Base-by-base conservation (phyloP, 192 early-diverging fungal species). In the Coemansia sp. region DNA sequence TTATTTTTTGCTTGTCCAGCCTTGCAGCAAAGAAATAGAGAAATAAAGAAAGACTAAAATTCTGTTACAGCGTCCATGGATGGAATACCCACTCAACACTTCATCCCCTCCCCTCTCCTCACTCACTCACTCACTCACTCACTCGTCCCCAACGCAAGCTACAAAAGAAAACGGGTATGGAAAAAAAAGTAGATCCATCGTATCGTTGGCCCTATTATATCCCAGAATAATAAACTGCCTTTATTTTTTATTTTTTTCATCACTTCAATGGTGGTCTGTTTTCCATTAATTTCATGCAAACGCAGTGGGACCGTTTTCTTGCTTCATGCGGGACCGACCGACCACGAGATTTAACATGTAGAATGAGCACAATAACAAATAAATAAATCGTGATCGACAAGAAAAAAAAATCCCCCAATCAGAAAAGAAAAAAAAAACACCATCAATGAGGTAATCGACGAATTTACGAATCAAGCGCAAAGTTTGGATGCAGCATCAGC, bases 401-500 rank as follows among this genome's bases (percentile, higher is more conserved):
- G 20, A 24, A 20, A 29, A 48, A 36, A n/a, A 28, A n/a, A n/a
- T n/a, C n/a, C n/a, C 23, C 22, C 7, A 54, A 50, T 55, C 16
- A 39, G 20, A 64, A 10, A 58, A 11, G 24, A 36, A 29, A 20
- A 45, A 50, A 1, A 20, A 35, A 28, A 6, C 3, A 49, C 42
- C n/a, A n/a, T n/a, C n/a, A n/a, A n/a, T n/a, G n/a, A n/a, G n/a
- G n/a, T n/a, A n/a, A n/a, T n/a, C n/a, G n/a, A 65, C 1, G 6
- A 52, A 42, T 54, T 67, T 55, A 78, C 7, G 66, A 68, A n/a
- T 72, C 74, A 23, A 77, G 55, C 10, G 65, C 68, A 71, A 77
- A 82, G 68, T 82, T 82, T 22, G 81, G 81, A 39, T 82, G 74
- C 46, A 82, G 71, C 64, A 78, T 71, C 29, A 82, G 69, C 39